Percentiles rank a stretch among this genome's conserved stretches.
Conservation (phyloP, 106 monocot genomes). For the Acorus gramineus region DNA sequence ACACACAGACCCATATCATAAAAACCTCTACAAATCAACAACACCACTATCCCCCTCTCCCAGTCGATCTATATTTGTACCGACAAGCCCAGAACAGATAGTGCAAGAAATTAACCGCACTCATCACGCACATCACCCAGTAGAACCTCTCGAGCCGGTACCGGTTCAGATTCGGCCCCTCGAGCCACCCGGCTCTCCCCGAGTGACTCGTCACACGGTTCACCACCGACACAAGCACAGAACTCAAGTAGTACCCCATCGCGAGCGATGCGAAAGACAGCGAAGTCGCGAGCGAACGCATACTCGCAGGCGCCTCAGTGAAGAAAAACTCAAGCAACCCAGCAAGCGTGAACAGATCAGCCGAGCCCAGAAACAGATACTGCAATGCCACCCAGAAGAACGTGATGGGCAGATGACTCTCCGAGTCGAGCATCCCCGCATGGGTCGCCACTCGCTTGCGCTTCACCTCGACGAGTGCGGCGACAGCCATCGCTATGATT, state of each 20-base stretch:
- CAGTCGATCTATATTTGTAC: slow-evolving; percentile 48
- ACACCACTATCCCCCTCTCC: slow-evolving; percentile 3
- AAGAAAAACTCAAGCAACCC: slow-evolving; percentile 92
- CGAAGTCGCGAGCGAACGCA: slow-evolving; percentile 70
- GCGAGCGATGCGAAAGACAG: slow-evolving; percentile 69
- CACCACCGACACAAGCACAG: slow-evolving; percentile 55
- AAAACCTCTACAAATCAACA: no score
- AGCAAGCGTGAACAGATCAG: slow-evolving; percentile 74
- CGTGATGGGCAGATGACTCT: slow-evolving; percentile 41
- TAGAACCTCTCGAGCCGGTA: slow-evolving; percentile 68
- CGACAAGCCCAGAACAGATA: slow-evolving; percentile 49
- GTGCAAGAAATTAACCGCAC: slow-evolving; percentile 32
- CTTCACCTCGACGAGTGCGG: slow-evolving; percentile 64
- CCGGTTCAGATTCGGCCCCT: slow-evolving; percentile 43
- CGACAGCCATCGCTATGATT: slow-evolving; percentile 55
- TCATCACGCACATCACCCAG: slow-evolving; percentile 75
- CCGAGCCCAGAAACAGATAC: slow-evolving; percentile 74
- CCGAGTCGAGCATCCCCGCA: slow-evolving; percentile 17
- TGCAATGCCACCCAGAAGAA: slow-evolving; percentile 90
- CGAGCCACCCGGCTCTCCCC: slow-evolving; percentile 36
- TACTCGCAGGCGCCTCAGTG: slow-evolving; percentile 58
- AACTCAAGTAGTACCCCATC: slow-evolving; percentile 80
- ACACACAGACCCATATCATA: no score
- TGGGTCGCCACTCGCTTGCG: slow-evolving; percentile 32
- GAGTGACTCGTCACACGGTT: slow-evolving; percentile 33